A percentile compares a stretch with the other conserved stretches of the same genome.
Conservation (phyloP, 257 asterid species). For the Salvia splendens region DNA sequence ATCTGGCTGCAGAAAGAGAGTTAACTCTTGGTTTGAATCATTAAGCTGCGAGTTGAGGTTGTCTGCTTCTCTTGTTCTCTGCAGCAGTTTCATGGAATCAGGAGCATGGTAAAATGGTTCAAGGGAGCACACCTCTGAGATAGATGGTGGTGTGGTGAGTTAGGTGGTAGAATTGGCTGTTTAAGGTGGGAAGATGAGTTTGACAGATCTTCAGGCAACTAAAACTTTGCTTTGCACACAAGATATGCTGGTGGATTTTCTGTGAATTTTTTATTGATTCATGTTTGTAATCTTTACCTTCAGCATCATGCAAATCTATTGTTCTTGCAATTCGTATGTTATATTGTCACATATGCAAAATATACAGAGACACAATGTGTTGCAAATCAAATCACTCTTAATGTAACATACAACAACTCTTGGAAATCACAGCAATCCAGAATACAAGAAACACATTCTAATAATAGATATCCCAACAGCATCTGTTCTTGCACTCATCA, state of each 20-base stretch:
- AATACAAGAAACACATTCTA: slow-evolving; percentile 11
- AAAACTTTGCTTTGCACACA: slow-evolving; percentile 47
- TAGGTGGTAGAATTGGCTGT: slow-evolving; percentile 16
- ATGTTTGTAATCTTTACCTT: background rate
- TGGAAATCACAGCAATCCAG: slow-evolving; percentile 19
- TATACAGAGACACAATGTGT: no score
- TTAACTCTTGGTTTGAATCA: slow-evolving; percentile 41
- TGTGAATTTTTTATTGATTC: slow-evolving; percentile 7
- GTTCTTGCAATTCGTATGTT: no score
- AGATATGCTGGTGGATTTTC: slow-evolving; percentile 29
- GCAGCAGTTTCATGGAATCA: slow-evolving; percentile 46
- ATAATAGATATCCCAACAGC: background rate
- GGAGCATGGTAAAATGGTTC: slow-evolving; percentile 29
- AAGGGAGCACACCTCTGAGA: no score
- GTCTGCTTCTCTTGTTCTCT: slow-evolving; percentile 46
- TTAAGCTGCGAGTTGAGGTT: slow-evolving; percentile 47
- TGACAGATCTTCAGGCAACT: slow-evolving; percentile 39
- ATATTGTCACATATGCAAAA: no score
- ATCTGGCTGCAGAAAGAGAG: slow-evolving; percentile 49
- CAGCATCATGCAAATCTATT: no score
- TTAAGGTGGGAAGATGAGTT: slow-evolving; percentile 40
- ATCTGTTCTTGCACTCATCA: background rate
- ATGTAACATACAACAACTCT: background rate
- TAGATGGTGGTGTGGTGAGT: no score
- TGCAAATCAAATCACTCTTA: slow-evolving; percentile 10